These are phyloP conservation scores for Kodamaea sp. DNA, from an alignment of 1,139 yeast genomes.

Conservation along the genomic window DNA sequence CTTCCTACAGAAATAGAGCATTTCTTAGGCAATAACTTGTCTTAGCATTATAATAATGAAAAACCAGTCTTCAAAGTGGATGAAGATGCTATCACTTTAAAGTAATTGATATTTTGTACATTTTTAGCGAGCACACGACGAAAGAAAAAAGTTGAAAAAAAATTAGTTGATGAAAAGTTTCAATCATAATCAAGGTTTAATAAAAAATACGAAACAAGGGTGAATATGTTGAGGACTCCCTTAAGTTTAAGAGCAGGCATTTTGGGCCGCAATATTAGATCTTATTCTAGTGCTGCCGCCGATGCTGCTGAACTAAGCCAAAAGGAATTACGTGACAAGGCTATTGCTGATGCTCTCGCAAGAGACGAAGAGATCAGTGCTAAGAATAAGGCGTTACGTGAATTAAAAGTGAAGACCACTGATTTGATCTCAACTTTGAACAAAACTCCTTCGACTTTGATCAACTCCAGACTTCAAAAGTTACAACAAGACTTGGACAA, in stretches of 20 bases:
- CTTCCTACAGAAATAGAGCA: too few relatives aligned
- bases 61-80: not conserved
- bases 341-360: conserved; percentile 44
- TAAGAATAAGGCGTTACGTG: conserved; percentile 35
- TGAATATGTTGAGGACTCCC: too few relatives aligned
- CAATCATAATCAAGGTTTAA: too few relatives aligned
- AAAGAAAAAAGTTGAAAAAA: too few relatives aligned
- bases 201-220: too few relatives aligned
- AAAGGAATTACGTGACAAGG: conserved; percentile 37
- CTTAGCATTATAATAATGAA: not conserved
- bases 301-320: conserved; percentile 15
- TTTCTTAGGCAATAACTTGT: not conserved
- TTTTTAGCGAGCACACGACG: too few relatives aligned
- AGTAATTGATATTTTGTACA: too few relatives aligned
- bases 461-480: conserved; percentile 27
- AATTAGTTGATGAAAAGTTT: too few relatives aligned
- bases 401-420: conserved; percentile 29
- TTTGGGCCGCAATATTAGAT: conserved; percentile 8
- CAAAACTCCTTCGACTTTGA: conserved; percentile 31
- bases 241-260: too few relatives aligned
- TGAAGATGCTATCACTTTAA: too few relatives aligned
- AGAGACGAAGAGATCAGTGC: conserved; percentile 41
- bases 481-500: conserved; percentile 31
- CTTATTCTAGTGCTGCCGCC: conserved; percentile 1
- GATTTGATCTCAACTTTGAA: conserved; percentile 33